Base-by-base conservation (phyloP, 164 flowering plant species). In the Pachysandra terminalis region DNA sequence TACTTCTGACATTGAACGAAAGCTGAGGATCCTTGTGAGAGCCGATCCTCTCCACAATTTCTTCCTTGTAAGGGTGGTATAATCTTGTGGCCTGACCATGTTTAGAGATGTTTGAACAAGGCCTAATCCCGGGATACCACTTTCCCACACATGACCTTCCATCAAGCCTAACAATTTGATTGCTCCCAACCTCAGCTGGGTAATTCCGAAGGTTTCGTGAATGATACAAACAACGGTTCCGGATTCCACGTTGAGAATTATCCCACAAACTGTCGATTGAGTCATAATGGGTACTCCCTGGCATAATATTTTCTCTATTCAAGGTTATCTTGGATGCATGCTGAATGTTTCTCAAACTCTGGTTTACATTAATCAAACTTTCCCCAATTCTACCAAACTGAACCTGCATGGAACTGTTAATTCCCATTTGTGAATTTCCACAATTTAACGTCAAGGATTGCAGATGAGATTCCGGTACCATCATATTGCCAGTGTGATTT, bases 31-130 rank as follows among this genome's bases (percentile, higher is more conserved):
- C 59, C 32, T 24, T 45, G 53, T 65, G 21, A 41, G 67, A 55
- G 19, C 25, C 54, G 35, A 49, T n/a, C 65, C 59, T 45, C 23
- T 51, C 24, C 45, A 10, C 35, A 35, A 19, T 24, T 25, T 60
- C 64, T 59, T 68, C 66, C 58, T 5, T 7, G n/a, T 48, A 59
- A 13, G 54, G 66, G 40, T 66, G 9, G 19, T 19, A 25, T 13
- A 27, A 59, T 48, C 71, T 68, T 65, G 56, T 15, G 52, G 41
- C 41, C 56, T 65, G 68, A 25, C 72, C 76, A 51, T 67, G 63
- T 35, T 79, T 73, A 27, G 72, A 60, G 56, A 70, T 73, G 58
- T 52, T 73, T 2, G 65, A 59, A 28, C 57, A 72, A 14, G 76
- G 73, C 61, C 60, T 63, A 40, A 66, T 61, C 51, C 76, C 64